These are phyloP conservation scores for Kuraishia hungarica DNA, from an alignment of 805 yeast species.

Conservation along the genomic window DNA sequence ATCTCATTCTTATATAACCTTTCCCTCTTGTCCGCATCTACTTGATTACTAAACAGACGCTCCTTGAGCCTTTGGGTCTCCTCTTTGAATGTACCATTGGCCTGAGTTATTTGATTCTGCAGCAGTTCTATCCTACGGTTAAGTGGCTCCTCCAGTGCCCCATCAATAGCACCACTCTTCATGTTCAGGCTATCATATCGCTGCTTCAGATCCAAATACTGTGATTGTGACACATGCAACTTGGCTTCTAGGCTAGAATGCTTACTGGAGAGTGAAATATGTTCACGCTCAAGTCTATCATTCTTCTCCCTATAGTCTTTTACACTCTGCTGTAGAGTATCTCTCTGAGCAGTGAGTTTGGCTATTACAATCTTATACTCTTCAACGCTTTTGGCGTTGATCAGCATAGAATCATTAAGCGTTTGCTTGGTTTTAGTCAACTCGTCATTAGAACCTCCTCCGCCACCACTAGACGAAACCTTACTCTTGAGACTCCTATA, in stretches of 20 bases:
- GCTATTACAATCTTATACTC: background rate
- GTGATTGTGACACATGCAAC: background rate
- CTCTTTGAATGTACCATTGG: conserved; percentile 2
- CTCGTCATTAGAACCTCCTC: background rate
- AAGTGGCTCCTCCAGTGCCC: background rate
- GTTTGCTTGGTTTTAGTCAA: background rate
- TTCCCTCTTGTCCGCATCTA: background rate
- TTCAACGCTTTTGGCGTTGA: background rate
- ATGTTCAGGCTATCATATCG: background rate
- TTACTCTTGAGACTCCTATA: conserved; percentile 16
- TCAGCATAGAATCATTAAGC: background rate
- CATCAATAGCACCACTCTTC: background rate
- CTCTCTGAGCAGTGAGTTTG: background rate
- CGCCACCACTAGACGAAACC: conserved; percentile 1
- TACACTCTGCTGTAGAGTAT: background rate
- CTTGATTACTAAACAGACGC: conserved; percentile 3
- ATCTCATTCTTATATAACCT: background rate
- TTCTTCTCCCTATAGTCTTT: conserved; percentile 3
- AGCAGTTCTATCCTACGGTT: conserved; percentile 1
- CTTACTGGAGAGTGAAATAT: background rate
- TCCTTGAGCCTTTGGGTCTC: conserved; percentile 7
- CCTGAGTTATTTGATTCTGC: conserved; percentile 5
- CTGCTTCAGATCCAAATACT: background rate
- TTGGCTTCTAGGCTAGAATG: background rate
- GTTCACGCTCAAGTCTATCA: background rate